Base-by-base conservation (phyloP, 2,329 filamentous ascomycete genomes). In the Cordyceps fumosorosea region DNA sequence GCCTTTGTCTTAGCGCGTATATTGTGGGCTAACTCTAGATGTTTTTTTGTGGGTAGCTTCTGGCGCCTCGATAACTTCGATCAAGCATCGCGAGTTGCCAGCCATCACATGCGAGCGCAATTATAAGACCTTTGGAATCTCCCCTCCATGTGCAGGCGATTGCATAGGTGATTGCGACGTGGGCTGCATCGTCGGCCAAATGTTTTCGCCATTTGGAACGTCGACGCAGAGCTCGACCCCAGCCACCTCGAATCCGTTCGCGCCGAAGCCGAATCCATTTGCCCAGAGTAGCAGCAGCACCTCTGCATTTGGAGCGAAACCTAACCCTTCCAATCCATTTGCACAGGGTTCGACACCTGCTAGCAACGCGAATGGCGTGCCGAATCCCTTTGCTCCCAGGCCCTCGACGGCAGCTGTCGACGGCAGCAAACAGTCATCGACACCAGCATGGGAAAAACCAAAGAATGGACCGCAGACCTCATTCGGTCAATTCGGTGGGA, bases 181-280 rank as follows among this genome's bases (percentile, higher is more conserved):
- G 64, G 64, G 74, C 75, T 75, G 75, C 75, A 74, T 74, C 74
- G 72, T 75, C 74, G 67, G 66, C 68, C 69, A 71, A 68, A 77
- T 77, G 75, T 73, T 74, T 70, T 73, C 74, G 63, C 66, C 72
- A 60, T 71, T 75, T 63, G 69, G 71, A 66, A 71, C 73, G 67
- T 69, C 72, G 67, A 71, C 73, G 71, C 68, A 70, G 66, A 70
- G 68, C 66, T 67, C 70, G 66, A 69, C 74, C 69, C 68, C 72
- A 63, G 70, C 69, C 62, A 34, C 50, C 24, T 67, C 68, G 63
- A 76, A 75, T 64, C 73, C 73, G 22, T 76, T 76, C 69, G 73
- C 73, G 60, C 64, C 65, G 53, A 69, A 62, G 56, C 62, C 56
- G 61, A 70, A 70, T 65, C 67, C 71, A 64, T 75, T 73, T 66